These are phyloP conservation scores for Pontederia crassipes DNA, from an alignment of 176 grass and related monocot species.

Conservation along the genomic window DNA sequence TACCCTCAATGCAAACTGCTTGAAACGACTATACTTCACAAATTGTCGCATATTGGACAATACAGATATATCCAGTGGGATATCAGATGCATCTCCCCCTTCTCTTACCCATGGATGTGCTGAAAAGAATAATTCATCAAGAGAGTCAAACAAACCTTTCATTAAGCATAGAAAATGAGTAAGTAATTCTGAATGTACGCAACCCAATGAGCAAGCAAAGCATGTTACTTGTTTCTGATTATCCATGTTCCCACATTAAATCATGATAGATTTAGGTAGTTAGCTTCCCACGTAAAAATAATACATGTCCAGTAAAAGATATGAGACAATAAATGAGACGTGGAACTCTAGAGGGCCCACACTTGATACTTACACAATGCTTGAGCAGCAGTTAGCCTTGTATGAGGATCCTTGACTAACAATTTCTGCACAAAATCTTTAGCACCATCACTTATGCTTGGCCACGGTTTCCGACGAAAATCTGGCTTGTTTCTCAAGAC, in stretches of 20 bases:
- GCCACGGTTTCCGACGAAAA: constrained; percentile 83
- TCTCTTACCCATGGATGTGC: constrained; percentile 96
- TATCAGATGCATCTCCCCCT: constrained; percentile 83
- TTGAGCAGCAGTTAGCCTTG: constrained; percentile 90
- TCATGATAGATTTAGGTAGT: too few species aligned
- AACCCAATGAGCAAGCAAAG: neutral
- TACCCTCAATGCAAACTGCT: constrained; percentile 96
- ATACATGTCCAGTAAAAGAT: too few species aligned
- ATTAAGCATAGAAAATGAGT: neutral
- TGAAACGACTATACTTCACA: constrained; percentile 96
- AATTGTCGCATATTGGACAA: constrained; percentile 87
- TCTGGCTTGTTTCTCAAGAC: constrained; percentile 91
- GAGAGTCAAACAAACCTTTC: neutral
- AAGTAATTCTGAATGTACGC: constrained; percentile 11
- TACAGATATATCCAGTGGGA: constrained; percentile 87
- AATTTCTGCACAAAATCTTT: constrained; percentile 91
- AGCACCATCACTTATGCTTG: constrained; percentile 58
- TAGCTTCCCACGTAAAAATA: too few species aligned
- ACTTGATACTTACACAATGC: constrained; percentile 64
- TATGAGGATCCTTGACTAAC: constrained; percentile 82
- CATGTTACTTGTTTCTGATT: too few species aligned
- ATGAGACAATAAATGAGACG: neutral
- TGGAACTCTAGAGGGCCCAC: neutral
- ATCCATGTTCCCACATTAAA: too few species aligned
- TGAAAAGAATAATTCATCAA: constrained; percentile 1